Evolutionary conservation across 345 rosid species (phyloP).

Genomic region (Eucalyptus cloeziana): DNA sequence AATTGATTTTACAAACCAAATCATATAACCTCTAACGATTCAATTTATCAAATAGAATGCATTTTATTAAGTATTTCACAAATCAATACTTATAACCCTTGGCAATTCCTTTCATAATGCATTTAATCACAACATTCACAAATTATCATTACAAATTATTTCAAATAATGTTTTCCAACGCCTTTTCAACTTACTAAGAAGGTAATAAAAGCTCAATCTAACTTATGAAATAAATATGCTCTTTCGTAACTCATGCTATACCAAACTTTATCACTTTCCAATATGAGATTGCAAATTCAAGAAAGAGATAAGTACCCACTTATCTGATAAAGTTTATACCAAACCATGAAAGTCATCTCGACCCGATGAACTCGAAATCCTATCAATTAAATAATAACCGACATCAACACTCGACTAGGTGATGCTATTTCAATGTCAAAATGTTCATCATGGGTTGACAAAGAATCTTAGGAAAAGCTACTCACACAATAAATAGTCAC

Average conservation of each 20-base stretch:
- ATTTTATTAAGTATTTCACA: background rate
- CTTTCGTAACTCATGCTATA: background rate
- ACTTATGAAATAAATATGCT: background rate
- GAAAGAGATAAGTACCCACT: background rate
- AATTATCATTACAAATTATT: background rate
- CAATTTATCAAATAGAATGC: background rate
- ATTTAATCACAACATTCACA: background rate
- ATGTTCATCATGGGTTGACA: background rate
- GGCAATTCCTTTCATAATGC: background rate
- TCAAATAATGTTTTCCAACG: background rate
- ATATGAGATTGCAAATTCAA: background rate
- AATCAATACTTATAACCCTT: background rate
- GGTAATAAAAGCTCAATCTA: background rate
- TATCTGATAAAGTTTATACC: background rate
- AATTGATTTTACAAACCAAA: background rate
- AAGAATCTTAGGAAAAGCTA: background rate
- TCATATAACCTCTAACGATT: background rate
- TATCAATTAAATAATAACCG: too few relatives aligned
- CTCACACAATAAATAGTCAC: background rate
- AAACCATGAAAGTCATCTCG: background rate
- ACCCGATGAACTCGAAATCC: background rate
- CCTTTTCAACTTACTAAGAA: background rate
- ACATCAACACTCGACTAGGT: background rate
- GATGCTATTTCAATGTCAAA: background rate
- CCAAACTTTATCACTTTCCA: background rate